Percentiles rank a stretch among this genome's conserved stretches.
phyloP scores from a whole-genome alignment of 257 asterid species.

The Craterostigma plantagineum region DNA sequence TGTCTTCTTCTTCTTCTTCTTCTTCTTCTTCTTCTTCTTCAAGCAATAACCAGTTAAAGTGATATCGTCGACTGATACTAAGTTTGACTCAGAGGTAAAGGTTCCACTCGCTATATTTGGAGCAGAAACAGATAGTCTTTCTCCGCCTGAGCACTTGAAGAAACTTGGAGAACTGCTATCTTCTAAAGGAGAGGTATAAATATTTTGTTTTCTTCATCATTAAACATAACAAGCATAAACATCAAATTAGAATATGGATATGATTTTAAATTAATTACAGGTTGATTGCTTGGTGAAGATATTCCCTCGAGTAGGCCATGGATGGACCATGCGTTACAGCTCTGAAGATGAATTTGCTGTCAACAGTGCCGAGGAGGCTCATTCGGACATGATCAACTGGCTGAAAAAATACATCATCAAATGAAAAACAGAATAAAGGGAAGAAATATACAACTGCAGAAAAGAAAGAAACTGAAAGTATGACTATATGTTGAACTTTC shows the following conservation, averaged over 20 bases:
- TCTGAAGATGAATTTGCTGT: neutral
- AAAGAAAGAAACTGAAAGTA: too few relatives aligned
- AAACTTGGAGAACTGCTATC: conserved; percentile 23
- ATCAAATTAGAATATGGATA: neutral
- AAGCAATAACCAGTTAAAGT: neutral
- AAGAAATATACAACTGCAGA: too few relatives aligned
- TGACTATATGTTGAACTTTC: too few relatives aligned
- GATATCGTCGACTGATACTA: neutral
- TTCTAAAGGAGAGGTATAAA: conserved; percentile 43
- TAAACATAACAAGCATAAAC: too few relatives aligned
- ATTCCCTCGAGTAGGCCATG: conserved; percentile 3
- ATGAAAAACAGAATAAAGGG: too few relatives aligned
- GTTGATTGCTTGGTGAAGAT: conserved; percentile 7
- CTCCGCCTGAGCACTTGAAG: conserved; percentile 34
- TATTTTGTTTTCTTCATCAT: too few relatives aligned
- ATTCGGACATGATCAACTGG: conserved; percentile 3
- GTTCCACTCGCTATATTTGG: conserved; percentile 42
- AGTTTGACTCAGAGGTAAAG: conserved; percentile 27
- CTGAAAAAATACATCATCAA: neutral
- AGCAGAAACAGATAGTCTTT: conserved; percentile 30
- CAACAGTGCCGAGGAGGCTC: conserved; percentile 7
- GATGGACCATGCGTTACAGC: conserved; percentile 4
- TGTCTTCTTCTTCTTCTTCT: too few relatives aligned
- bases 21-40: too few relatives aligned
- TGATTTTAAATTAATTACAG: too few relatives aligned